A percentile compares a stretch with the other conserved stretches of the same genome.
Conservation (phyloP, 768 basidiomycete species). For the Lentinula lateritia region DNA sequence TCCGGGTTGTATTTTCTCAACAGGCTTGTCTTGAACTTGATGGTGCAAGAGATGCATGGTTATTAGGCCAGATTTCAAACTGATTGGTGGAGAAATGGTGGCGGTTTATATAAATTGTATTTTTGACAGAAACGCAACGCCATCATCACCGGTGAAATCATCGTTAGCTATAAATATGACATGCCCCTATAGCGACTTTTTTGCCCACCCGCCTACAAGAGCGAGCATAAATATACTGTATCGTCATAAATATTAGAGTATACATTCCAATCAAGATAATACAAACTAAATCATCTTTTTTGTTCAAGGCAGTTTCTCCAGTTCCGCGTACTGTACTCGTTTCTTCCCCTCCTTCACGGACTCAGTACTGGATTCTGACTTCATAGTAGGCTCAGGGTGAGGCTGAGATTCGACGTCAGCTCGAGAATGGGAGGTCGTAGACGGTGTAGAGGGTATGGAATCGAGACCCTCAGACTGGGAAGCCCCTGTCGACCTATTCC, state of each 20-base stretch:
- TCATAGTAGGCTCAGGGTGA: neutral
- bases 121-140: neutral
- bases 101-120: neutral
- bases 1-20: conserved; percentile 16
- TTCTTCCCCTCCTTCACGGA: neutral
- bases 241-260: no score
- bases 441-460: neutral
- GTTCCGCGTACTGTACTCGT: neutral
- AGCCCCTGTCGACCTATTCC: neutral
- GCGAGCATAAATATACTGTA: no score
- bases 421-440: neutral
- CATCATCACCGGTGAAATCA: neutral
- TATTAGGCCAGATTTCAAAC: neutral
- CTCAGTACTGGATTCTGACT: neutral
- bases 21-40: conserved; percentile 15
- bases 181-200: neutral
- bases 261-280: no score
- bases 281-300: no score
- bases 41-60: conserved; percentile 8
- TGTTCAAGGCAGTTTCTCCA: no score
- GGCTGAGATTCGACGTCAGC: neutral
- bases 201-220: no score
- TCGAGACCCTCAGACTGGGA: neutral
- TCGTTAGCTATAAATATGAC: neutral
- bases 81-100: neutral